Conservation (phyloP, 768 basidiomycete species). For the Lactarius deliciosus region DNA sequence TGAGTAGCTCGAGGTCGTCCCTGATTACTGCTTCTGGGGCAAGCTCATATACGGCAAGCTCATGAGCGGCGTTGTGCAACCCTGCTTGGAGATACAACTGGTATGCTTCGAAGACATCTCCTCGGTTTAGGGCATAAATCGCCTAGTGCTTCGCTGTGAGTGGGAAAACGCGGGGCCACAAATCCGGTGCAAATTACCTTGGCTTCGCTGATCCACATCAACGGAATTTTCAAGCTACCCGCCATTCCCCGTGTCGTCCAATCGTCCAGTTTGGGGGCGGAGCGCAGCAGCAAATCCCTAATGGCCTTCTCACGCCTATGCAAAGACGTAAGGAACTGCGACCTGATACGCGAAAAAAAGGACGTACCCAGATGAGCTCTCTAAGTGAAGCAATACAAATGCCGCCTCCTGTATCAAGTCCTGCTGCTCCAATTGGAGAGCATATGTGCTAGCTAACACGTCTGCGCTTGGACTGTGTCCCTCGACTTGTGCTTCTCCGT, state of each 20-base stretch:
- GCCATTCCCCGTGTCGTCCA: constrained; percentile 71
- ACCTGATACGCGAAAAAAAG: constrained; percentile 16
- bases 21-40: constrained; percentile 83
- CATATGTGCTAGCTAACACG: constrained; percentile 78
- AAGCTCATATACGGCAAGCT: constrained; percentile 80
- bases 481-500: constrained; percentile 50
- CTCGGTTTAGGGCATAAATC: constrained; percentile 57
- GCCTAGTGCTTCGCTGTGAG: constrained; percentile 49
- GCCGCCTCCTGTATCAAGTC: constrained; percentile 83
- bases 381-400: constrained; percentile 88
- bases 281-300: constrained; percentile 74
- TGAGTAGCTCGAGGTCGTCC: constrained; percentile 55
- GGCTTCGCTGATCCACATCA: constrained; percentile 87
- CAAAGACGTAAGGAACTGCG: constrained; percentile 2
- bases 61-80: constrained; percentile 72
- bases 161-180: not conserved
- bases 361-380: constrained; percentile 73
- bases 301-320: constrained; percentile 79
- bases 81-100: constrained; percentile 72
- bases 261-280: constrained; percentile 62
- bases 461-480: constrained; percentile 87
- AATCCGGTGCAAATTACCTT: constrained; percentile 50
- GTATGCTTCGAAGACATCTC: constrained; percentile 71
- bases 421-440: constrained; percentile 77
- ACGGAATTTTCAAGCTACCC: constrained; percentile 77